Evolutionary conservation across 768 basidiomycete genomes (phyloP).

Genomic region (Leccinum disarticulatum): DNA sequence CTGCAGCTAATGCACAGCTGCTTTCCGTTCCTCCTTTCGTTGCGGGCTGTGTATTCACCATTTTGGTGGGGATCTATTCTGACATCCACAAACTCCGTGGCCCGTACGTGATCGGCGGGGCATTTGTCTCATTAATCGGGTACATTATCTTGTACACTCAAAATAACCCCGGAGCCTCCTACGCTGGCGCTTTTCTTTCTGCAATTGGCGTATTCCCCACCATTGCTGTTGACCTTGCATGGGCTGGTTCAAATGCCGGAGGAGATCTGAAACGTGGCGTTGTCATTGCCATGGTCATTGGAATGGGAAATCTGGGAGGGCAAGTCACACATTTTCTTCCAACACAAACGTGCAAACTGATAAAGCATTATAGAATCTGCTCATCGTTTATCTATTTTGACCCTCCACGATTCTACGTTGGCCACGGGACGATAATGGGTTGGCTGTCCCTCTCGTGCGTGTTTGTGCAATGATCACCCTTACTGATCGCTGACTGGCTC

Average conservation of each 20-base stretch:
- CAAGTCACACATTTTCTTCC: constrained; percentile 26
- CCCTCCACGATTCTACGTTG: constrained; percentile 37
- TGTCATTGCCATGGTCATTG: constrained; percentile 52
- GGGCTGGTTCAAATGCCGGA: constrained; percentile 56
- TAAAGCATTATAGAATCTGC: constrained; percentile 31
- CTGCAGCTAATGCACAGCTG: constrained; percentile 48
- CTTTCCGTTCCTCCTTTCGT: constrained; percentile 52
- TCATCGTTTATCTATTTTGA: constrained; percentile 44
- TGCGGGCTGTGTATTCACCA: constrained; percentile 45
- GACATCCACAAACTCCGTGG: constrained; percentile 46
- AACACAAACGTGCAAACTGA: constrained; percentile 5
- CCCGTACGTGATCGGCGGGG: constrained; percentile 46
- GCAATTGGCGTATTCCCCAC: constrained; percentile 54
- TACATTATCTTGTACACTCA: constrained; percentile 48
- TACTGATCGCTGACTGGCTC: constrained; percentile 27
- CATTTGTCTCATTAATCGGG: constrained; percentile 47
- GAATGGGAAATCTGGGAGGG: constrained; percentile 57
- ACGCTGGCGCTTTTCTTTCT: constrained; percentile 49
- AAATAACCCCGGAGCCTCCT: constrained; percentile 28
- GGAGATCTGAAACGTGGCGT: constrained; percentile 55
- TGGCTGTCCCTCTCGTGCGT: constrained; percentile 33
- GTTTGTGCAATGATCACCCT: constrained; percentile 12
- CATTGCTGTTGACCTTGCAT: constrained; percentile 48
- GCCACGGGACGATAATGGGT: constrained; percentile 39
- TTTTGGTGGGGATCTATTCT: constrained; percentile 41